Conservation (phyloP, 1,284 basidiomycete species). For the Exobasidium cylindrosporum region DNA sequence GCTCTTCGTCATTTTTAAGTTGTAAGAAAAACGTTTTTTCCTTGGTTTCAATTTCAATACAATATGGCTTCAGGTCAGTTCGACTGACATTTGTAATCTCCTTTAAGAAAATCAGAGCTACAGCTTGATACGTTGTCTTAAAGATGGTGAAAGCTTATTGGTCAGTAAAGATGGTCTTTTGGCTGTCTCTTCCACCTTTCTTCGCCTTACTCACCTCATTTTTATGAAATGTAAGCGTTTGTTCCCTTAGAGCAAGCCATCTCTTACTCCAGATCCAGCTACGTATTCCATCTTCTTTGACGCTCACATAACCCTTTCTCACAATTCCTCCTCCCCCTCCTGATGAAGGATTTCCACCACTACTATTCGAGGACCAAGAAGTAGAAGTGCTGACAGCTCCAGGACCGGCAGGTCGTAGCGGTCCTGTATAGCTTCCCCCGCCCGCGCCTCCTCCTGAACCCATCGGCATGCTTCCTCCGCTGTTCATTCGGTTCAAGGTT, state of each 20-base stretch:
- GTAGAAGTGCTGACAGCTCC: slow-evolving; percentile 24
- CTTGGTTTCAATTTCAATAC: slow-evolving; percentile 71
- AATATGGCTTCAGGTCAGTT: slow-evolving; percentile 88
- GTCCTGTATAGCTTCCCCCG: slow-evolving; percentile 46
- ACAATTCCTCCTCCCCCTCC: slow-evolving; percentile 35
- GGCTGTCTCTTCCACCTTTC: too few species aligned
- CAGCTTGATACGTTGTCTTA: slow-evolving; percentile 66
- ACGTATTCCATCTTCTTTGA: slow-evolving; percentile 58
- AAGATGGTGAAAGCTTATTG: too few species aligned
- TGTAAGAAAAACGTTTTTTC: slow-evolving; percentile 74
- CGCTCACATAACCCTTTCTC: slow-evolving; percentile 51
- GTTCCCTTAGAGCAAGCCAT: slow-evolving; percentile 82
- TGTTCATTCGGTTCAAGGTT: not conserved
- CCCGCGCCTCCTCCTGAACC: slow-evolving; percentile 29
- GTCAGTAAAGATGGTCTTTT: not conserved
- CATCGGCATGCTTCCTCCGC: not conserved
- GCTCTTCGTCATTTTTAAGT: slow-evolving; percentile 87
- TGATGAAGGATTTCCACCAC: slow-evolving; percentile 11
- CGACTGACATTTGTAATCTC: slow-evolving; percentile 85
- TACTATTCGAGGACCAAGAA: not conserved
- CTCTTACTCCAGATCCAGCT: slow-evolving; percentile 90
- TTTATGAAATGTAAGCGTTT: slow-evolving; percentile 80
- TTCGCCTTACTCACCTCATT: slow-evolving; percentile 66
- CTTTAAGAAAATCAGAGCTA: slow-evolving; percentile 66
- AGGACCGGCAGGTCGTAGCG: slow-evolving; percentile 41